Base-by-base conservation (phyloP, 345 rosid species). In the Trapa bicornis region DNA sequence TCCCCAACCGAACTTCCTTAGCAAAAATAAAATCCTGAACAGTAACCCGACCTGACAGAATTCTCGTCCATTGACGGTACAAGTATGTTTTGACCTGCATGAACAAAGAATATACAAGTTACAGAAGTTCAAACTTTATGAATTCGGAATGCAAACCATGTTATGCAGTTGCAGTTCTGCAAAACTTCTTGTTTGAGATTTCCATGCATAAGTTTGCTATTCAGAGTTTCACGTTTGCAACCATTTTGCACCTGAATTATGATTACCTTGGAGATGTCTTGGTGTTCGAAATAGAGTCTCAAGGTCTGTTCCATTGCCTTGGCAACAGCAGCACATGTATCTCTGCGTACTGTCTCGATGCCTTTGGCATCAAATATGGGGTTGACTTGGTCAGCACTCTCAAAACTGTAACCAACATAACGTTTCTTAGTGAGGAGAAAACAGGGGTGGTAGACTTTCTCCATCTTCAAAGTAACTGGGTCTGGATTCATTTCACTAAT, bases 361-460 rank as follows among this genome's bases (percentile, higher is more conserved):
- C 98, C 98, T 79, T 90, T 93, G 72, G 98, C 98, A 80, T 93
- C 98, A 83, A 87, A 90, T 11, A 74, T 48, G 66, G 97, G 98
- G 74, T 84, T 78, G 10, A 37, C 68, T 81, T 93, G 96, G 74
- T 87, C 84, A 12, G 85, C 80, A 75, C 76, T 88, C 80, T 88
- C 98, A 54, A 87, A 93, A 74, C 97, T 93, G 79, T 90, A 90
- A 52, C 98, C 98, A 56, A 90, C 98, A 75, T 90, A 90, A 1
- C 97, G 92, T 76, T 93, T 93, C 88, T 93, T 93, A 13, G 96
- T 88, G 60, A 93, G 91, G 67, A 93, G 97, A 80, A 93, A 93
- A 78, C 96, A 90, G 17, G 89, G 92, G 38, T 87, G 88, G 72
- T 90, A 90, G 45, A 93, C 98, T 85, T 93, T 93, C 87, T 93